Evolutionary conservation across 352 stramenopile species (phyloP), one percentile per base, ranked within the genome.

Genomic region (Plasmopara halstedii): DNA sequence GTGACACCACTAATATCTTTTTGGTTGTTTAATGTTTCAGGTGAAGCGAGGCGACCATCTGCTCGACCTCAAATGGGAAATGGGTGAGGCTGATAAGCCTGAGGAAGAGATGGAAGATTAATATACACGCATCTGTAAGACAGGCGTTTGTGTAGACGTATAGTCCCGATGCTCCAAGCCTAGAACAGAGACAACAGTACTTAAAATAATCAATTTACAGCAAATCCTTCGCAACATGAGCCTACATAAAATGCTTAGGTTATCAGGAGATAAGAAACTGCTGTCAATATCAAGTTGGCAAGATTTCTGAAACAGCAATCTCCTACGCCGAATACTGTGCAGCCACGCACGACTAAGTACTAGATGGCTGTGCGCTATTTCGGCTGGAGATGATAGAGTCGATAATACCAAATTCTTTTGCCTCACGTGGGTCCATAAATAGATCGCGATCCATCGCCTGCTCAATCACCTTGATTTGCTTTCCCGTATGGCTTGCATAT

Each of bases 381-480:
- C 81, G 69, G 56, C 82, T 88, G 33, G 57, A 45, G 54, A 92
- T 77, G 62, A 92, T 88, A 0, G 71, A 71, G 59, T 93, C 82
- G 44, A 93, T 83, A 33, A 93, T 79, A 22, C 82, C 82, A 53
- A 93, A 93, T 35, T 86, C 77, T 14, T 83, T 60, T 14, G 82
- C 82, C 32, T 76, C 66, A 18, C 62, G 51, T 2, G 82, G 68
- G 43, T 94, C 80, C 77, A 94, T 88, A 62, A 93, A 93, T 18
- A 89, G 54, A 50, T 93, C 82, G 46, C 82, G 70, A 51, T 93
- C 82, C 82, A 93, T 91, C 7, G 79, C 79, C 48, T 87, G 80
- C 64, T 93, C 82, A 41, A 93, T 93, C 42, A 73, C 59, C 14
- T 65, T 66, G n/a, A 93, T 56, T 2, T 75, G 63, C 47, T 93